phyloP scores from a whole-genome alignment of 2,329 filamentous ascomycete species.

The Microdochium nivale region DNA sequence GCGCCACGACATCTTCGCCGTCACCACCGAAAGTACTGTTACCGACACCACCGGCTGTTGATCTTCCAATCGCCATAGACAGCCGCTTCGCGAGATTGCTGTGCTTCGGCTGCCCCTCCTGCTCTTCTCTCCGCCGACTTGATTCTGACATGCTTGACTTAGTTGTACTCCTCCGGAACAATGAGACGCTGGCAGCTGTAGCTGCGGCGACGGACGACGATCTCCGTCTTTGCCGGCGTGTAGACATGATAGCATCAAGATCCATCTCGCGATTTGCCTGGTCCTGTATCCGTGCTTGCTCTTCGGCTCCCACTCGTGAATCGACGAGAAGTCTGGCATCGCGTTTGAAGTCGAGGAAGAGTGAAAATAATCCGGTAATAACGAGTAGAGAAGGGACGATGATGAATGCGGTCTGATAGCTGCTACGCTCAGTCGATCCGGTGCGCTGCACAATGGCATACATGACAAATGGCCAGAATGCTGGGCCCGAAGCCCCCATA shows the following conservation, averaged over 20 bases:
- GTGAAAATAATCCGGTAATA: constrained; percentile 36
- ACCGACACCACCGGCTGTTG: not conserved
- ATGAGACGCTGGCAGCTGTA: not conserved
- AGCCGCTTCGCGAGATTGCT: not conserved
- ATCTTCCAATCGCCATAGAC: not conserved
- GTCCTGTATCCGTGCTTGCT: constrained; percentile 21
- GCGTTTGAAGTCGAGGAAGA: constrained; percentile 36
- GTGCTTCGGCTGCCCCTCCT: not conserved
- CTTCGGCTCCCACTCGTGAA: constrained; percentile 22
- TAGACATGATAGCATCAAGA: constrained; percentile 27
- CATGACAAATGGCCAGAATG: constrained; percentile 65
- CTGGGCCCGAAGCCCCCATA: constrained; percentile 65
- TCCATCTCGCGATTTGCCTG: constrained; percentile 33
- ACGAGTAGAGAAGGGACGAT: constrained; percentile 49
- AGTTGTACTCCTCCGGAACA: not conserved
- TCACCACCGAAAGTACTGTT: not conserved
- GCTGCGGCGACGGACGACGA: not conserved
- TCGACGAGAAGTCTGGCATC: constrained; percentile 39
- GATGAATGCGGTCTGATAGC: constrained; percentile 55
- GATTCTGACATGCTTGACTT: not conserved
- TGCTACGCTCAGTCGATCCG: constrained; percentile 22
- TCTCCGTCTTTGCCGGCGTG: not conserved
- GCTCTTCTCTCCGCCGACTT: not conserved
- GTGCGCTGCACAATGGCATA: constrained; percentile 55
- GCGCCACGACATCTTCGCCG: not conserved